Evolutionary conservation across 2,329 filamentous ascomycete genomes (phyloP), one percentile per base, ranked within the genome.

Genomic region (Penicillium sp.): DNA sequence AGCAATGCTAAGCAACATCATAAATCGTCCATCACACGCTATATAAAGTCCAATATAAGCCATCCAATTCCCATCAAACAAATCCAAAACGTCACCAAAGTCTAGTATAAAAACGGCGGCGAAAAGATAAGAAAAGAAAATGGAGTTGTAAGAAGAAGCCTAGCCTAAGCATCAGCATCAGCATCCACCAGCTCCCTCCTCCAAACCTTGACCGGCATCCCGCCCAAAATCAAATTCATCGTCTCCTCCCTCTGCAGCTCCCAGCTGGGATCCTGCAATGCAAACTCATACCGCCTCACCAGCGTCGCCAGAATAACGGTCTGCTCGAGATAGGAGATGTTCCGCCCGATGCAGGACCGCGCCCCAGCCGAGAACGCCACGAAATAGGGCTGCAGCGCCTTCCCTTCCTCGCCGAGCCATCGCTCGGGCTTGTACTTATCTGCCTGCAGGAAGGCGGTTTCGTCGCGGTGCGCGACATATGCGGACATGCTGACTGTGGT

Each of bases 271-370:
- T 65, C 54, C 11, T 70, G 56, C 45, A 75, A 55, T 17, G 71
- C 69, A 66, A 75, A 73, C n/a, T 73, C 69, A 60, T 73, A 75
- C 13, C 72, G 69, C 49, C 69, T 69, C 17, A 75, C 68, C 57
- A 75, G 54, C 3, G 69, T 70, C 19, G 73, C 71, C 52, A 75
- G 51, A 8, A 69, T 91, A 65, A 81, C 91, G 9, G 77, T 78
- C 67, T 84, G 81, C 68, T 84, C 82, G 8, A 84, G 69, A 60
- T 82, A 78, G 1, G 70, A 73, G 44, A 81, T 79, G 56, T 80
- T 80, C 45, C 78, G 69, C 8, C 78, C 78, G 60, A 80, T 79
- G 56, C 79, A 81, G 5, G 76, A 77, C 5, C 78, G 64, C 6
- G 78, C 75, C 7, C 79, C 78, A 4, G 74, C 71, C 29, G 68